Base-by-base conservation (phyloP, 306 rosid genomes). In the Corylus avellana region DNA sequence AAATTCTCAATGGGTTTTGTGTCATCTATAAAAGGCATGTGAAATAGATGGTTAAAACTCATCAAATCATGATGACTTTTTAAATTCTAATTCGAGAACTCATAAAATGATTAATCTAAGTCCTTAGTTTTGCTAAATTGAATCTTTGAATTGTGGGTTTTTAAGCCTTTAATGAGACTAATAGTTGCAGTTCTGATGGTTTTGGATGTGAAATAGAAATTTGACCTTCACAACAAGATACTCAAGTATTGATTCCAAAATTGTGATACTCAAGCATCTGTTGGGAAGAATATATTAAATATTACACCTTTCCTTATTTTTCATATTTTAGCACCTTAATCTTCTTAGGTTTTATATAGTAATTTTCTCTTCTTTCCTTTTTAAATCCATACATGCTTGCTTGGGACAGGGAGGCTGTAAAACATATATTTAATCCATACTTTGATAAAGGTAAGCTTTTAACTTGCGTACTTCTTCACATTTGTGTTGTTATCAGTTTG, bases 381-480 rank as follows among this genome's bases (percentile, higher is more conserved):
- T 10, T 25, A 55, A 70, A 16, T 44, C 16, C 37, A 22, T 17
- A 48, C 61, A 17, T 72, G 75, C 37, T 77, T 83, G 80, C 63
- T 86, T 84, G 82, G 49, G 85, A 75, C 97, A 95, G 99, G 91
- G 87, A 93, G 78, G 86, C 89, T 71, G 94, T 91, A 70, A 84
- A 86, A 84, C 76, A 79, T 55, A 70, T 84, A 67, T 87, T 95
- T 53, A 81, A 76, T 79, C 93, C 97, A 3, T 82, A 93, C 88
- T 93, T 95, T 20, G 96, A 93, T 63, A 88, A 91, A 83, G 90
- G 99, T 93, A 91, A 84, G 89, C 77, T 83, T 44, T 81, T 69
- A 18, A 37, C 47, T 50, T 22, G 29, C 8, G 20, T n/a, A 37
- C 12, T 25, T 25, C 7, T 27, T 25, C 49, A 13, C 44, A 27